Evolutionary conservation across 2,329 filamentous ascomycete genomes (phyloP).

Genomic region (Mycogone perniciosa): DNA sequence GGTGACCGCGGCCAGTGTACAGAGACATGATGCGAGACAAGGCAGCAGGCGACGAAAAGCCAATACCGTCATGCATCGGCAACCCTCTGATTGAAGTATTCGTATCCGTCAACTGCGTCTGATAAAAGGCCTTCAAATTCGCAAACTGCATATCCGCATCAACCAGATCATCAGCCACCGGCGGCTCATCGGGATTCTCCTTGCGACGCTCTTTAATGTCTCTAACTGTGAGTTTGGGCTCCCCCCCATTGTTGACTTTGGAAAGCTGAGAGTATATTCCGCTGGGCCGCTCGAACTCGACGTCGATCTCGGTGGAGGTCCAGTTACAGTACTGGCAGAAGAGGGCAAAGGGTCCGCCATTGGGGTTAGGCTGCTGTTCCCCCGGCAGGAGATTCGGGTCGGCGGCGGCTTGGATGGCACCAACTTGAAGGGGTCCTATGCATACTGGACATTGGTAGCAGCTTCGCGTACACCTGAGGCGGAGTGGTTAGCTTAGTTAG

Average conservation of each 20-base stretch:
- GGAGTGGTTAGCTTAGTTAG: background rate
- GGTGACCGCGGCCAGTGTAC: constrained; percentile 63
- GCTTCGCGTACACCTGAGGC: constrained; percentile 73
- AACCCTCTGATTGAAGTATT: constrained; percentile 46
- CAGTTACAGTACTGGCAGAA: constrained; percentile 89
- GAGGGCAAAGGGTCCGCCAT: constrained; percentile 62
- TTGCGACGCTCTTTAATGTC: constrained; percentile 48
- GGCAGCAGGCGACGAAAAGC: constrained; percentile 70
- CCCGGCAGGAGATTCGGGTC: constrained; percentile 39
- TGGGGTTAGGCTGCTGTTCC: constrained; percentile 28
- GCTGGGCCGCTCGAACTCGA: constrained; percentile 84
- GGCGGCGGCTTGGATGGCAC: constrained; percentile 55
- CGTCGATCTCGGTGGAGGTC: constrained; percentile 81
- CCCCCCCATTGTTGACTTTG: constrained; percentile 59
- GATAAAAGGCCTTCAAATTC: constrained; percentile 74
- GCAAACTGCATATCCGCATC: constrained; percentile 66
- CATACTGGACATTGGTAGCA: constrained; percentile 95
- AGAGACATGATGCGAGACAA: constrained; percentile 86
- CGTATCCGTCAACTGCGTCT: constrained; percentile 63
- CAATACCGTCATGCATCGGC: constrained; percentile 33
- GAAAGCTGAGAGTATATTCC: constrained; percentile 77
- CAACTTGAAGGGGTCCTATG: constrained; percentile 70
- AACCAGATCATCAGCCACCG: constrained; percentile 39
- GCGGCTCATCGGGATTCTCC: constrained; percentile 34
- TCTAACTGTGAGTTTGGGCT: constrained; percentile 42